Conservation (phyloP, 2,329 filamentous ascomycete species). For the Aspergillus sp. region DNA sequence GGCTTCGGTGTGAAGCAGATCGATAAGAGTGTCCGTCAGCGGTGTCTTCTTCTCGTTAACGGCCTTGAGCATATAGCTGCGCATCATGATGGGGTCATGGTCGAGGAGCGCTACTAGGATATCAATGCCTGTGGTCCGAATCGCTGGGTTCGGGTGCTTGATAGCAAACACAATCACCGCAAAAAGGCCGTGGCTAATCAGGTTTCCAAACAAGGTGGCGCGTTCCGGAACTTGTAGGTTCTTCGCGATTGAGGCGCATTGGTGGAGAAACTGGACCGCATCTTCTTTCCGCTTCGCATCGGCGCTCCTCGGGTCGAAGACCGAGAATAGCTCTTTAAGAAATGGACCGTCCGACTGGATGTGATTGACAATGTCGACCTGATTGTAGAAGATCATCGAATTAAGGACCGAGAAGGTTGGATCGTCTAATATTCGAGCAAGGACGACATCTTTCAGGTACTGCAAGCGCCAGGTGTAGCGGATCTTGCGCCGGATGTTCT, state of each 20-base stretch:
- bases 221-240: slow-evolving; percentile 84
- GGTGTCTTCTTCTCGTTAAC: slow-evolving; percentile 84
- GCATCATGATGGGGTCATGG: slow-evolving; percentile 92
- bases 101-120: slow-evolving; percentile 94
- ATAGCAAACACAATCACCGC: slow-evolving; percentile 91
- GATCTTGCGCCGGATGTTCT: slow-evolving; percentile 82
- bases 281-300: slow-evolving; percentile 82
- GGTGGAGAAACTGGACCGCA: slow-evolving; percentile 93
- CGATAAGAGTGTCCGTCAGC: slow-evolving; percentile 89
- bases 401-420: slow-evolving; percentile 97
- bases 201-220: slow-evolving; percentile 84
- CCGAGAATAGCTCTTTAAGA: slow-evolving; percentile 81
- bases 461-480: slow-evolving; percentile 95
- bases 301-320: slow-evolving; percentile 70
- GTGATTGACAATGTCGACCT: slow-evolving; percentile 96
- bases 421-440: slow-evolving; percentile 94
- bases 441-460: slow-evolving; percentile 97
- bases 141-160: slow-evolving; percentile 78
- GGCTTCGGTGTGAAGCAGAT: slow-evolving; percentile 85
- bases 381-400: slow-evolving; percentile 97
- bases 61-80: slow-evolving; percentile 88
- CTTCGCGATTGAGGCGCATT: slow-evolving; percentile 93
- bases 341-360: slow-evolving; percentile 81
- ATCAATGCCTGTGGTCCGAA: slow-evolving; percentile 90
- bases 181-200: slow-evolving; percentile 84